Evolutionary conservation across 805 yeast genomes (phyloP), one percentile per base, ranked within the genome.

Genomic region (Brettanomyces sp.): DNA sequence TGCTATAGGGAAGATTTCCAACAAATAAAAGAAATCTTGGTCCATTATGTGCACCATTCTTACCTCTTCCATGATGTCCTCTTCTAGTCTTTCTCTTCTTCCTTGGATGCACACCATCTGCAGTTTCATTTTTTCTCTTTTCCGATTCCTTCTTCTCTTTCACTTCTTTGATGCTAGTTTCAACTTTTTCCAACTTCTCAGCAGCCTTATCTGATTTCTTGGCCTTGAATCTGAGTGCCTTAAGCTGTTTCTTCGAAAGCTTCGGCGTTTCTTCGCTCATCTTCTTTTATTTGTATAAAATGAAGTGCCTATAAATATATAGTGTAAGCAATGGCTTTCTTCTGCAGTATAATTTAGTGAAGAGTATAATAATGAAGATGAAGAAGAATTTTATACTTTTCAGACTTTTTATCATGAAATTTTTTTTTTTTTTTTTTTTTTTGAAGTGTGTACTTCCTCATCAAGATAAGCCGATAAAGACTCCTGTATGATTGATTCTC

Each of bases 1-100:
- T 66, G 45, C 79, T 80, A 60, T 78, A 86, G 3, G 97, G 95
- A 46, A 93, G 68, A 57, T 90, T 89, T 4, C 99, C 99, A 7
- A 90, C 87, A 65, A 93, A 93, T 32, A 93, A 66, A 45, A 93
- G 75, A 56, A 84, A 90, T 57, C 95, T 70, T 46, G 79, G 83
- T 14, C 78, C 82, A 49, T 65, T 67, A 4, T 51, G 50, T 14
- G 47, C 48, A 5, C 50, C 49, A 28, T 45, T 49, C 34, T 62
- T 65, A 11, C 80, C 82, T 60, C 73, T 79, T 21, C 85, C 85
- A 51, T 82, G 82, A 66, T 83, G 82, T 25, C 90, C 89, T 63
- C 86, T 72, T 67, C 91, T 76, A 3, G 90, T 81, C 62, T 84
- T 82, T 52, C 91, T 69, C 61, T 79, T 83, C 69, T 82, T 83